phyloP scores from a whole-genome alignment of 2,329 filamentous ascomycete species.

The Cytospora paraplurivora region DNA sequence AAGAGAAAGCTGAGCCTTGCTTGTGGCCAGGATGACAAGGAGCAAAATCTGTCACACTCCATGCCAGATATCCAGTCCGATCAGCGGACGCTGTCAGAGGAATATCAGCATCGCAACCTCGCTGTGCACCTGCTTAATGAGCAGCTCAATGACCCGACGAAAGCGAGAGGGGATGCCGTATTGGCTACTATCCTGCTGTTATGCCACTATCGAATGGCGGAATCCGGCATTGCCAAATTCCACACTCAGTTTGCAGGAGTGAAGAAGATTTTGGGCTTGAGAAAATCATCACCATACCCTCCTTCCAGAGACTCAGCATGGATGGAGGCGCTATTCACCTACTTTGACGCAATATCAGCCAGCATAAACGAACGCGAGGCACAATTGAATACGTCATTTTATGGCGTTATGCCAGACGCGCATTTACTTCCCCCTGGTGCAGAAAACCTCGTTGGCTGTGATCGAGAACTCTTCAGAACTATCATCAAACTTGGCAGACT shows the following conservation, averaged over 20 bases:
- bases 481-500: conserved; percentile 82
- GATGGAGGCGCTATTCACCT: conserved; percentile 92
- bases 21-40: conserved; percentile 53
- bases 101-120: conserved; percentile 76
- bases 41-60: conserved; percentile 47
- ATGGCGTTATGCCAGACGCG: conserved; percentile 54
- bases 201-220: conserved; percentile 90
- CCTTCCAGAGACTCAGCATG: conserved; percentile 73
- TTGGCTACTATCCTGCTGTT: conserved; percentile 84
- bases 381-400: conserved; percentile 70
- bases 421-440: conserved; percentile 60
- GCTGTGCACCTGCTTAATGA: conserved; percentile 83
- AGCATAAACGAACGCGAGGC: conserved; percentile 90
- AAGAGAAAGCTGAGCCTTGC: conserved; percentile 65
- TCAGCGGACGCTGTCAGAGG: conserved; percentile 73
- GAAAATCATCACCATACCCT: conserved; percentile 57
- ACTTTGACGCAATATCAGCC: conserved; percentile 90
- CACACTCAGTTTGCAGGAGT: conserved; percentile 92
- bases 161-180: conserved; percentile 81
- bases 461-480: conserved; percentile 82
- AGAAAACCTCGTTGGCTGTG: conserved; percentile 87
- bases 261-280: conserved; percentile 82
- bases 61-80: conserved; percentile 51
- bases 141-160: conserved; percentile 75
- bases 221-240: conserved; percentile 90